Evolutionary conservation across 73 alveolate genomes (phyloP), one percentile per base, ranked within the genome.

Genomic region (Stentor roeselii): DNA sequence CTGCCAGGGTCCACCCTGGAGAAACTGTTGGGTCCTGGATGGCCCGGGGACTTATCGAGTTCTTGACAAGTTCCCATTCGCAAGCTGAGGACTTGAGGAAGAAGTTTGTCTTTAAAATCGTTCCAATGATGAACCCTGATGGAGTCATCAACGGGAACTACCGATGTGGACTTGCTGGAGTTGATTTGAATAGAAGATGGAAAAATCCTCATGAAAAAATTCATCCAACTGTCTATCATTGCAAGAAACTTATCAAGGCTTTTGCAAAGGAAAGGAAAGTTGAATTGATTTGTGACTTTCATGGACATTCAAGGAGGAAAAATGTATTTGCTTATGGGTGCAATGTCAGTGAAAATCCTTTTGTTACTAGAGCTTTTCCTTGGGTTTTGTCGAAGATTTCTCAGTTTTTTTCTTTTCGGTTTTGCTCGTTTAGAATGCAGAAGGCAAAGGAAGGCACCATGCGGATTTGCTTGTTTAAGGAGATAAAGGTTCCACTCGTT

Each of bases 71-170:
- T 0, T 88, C 92, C n/a, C 86, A 90, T 41, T 84, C 86, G 35
- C 92, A 92, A 36, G 98, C 98, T 2, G 83, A 93, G 39, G 93
- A 90, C 36, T 76, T 95, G 83, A 87, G 99, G 78, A 98, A 96
- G 85, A 87, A 92, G 86, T 95, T 89, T 91, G 92, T 95, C 59
- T 94, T 75, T 78, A 88, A 40, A 82, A 93, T 98, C 41, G 97
- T 98, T 2, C 99, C 99, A 0, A 97, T 98, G 99, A 89, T 98
- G 89, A 98, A 98, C 84, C 99, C 99, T 0, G 99, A 98, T 83
- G 99, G 99, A 3, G 99, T 98, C 15, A 92, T 98, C 21, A 97
- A 95, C 59, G 99, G 99, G 35, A 97, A 95, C 89, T 96, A 99
- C 2, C 32, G 84, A 76, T 21, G 84, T 41, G 60, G 31, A 21